Percentiles rank a stretch among this genome's conserved stretches.
These are phyloP conservation scores for Martiniozyma abietophila DNA, from an alignment of 805 yeast genomes.

Conservation along the genomic window DNA sequence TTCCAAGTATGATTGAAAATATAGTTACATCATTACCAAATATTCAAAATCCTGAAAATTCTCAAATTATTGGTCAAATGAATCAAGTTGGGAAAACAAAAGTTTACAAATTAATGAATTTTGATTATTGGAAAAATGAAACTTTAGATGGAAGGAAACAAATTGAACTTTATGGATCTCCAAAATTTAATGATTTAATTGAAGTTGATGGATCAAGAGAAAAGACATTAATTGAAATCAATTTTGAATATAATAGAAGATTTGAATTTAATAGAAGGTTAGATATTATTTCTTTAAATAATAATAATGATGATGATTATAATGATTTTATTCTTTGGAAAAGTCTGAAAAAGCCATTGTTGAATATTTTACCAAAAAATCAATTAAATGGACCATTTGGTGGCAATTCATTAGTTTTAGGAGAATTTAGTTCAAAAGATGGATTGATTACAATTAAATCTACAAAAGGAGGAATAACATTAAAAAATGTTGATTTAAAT, in stretches of 20 bases:
- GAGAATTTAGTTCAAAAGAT: slow-evolving; percentile 2
- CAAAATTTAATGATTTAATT: not conserved
- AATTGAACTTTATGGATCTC: not conserved
- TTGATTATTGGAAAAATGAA: slow-evolving; percentile 6
- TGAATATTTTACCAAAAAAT: not conserved
- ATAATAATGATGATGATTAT: not conserved
- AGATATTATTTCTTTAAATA: slow-evolving; percentile 1
- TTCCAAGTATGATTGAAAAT: slow-evolving; percentile 10
- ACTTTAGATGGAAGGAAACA: slow-evolving; percentile 2
- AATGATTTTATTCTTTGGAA: slow-evolving; percentile 6
- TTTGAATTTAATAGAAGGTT: slow-evolving; percentile 6
- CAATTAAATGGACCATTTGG: no score
- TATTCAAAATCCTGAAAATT: slow-evolving; percentile 11
- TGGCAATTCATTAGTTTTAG: slow-evolving; percentile 1
- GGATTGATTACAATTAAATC: slow-evolving; percentile 1
- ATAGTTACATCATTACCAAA: slow-evolving; percentile 17
- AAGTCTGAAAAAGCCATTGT: slow-evolving; percentile 1
- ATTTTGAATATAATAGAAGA: slow-evolving; percentile 5
- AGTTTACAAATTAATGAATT: slow-evolving; percentile 42
- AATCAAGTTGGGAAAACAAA: slow-evolving; percentile 53
- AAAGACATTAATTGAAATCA: slow-evolving; percentile 9
- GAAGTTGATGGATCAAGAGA: not conserved
- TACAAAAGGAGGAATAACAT: not conserved
- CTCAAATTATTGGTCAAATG: slow-evolving; percentile 11
- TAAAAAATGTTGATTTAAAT: not conserved